phyloP scores from a whole-genome alignment of 495 filamentous ascomycete species.

The Xylaria palmicola region DNA sequence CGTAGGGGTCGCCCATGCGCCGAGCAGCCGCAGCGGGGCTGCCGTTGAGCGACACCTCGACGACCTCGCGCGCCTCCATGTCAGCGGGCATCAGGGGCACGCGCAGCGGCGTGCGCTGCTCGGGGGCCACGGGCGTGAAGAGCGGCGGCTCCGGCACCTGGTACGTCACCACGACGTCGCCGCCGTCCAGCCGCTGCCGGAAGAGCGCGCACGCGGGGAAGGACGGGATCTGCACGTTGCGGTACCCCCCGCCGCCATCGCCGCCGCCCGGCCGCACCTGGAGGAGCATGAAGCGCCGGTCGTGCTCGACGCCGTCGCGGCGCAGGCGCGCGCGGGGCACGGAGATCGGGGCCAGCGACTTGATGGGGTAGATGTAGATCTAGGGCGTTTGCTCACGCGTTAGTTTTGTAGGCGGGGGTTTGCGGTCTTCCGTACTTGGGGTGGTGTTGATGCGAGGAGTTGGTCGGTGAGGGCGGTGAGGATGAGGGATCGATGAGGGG shows the following conservation, averaged over 20 bases:
- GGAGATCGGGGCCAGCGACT: conserved; percentile 68
- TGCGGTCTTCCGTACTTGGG: background rate
- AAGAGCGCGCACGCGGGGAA: conserved; percentile 70
- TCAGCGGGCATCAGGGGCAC: conserved; percentile 64
- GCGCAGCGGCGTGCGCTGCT: conserved; percentile 36
- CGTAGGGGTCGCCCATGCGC: conserved; percentile 62
- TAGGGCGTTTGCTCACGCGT: conserved; percentile 30
- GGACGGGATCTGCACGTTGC: conserved; percentile 65
- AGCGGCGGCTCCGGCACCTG: conserved; percentile 34
- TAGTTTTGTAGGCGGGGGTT: background rate
- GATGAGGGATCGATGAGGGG: conserved; percentile 9
- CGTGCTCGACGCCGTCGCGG: conserved; percentile 67
- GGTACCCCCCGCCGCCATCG: conserved; percentile 30
- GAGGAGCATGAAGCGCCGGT: conserved; percentile 78
- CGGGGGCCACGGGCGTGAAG: conserved; percentile 14
- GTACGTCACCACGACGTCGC: conserved; percentile 57
- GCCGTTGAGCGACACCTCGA: conserved; percentile 55
- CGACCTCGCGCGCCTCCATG: conserved; percentile 38
- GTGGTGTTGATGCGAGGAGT: background rate
- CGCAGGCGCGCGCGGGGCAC: conserved; percentile 57
- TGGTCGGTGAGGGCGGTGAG: background rate
- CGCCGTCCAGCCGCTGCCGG: conserved; percentile 51
- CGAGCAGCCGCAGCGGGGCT: conserved; percentile 64
- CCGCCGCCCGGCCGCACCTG: conserved; percentile 4
- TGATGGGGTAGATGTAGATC: conserved; percentile 89